phyloP scores from a whole-genome alignment of 2,329 filamentous ascomycete genomes.

The Beauveria sp. region DNA sequence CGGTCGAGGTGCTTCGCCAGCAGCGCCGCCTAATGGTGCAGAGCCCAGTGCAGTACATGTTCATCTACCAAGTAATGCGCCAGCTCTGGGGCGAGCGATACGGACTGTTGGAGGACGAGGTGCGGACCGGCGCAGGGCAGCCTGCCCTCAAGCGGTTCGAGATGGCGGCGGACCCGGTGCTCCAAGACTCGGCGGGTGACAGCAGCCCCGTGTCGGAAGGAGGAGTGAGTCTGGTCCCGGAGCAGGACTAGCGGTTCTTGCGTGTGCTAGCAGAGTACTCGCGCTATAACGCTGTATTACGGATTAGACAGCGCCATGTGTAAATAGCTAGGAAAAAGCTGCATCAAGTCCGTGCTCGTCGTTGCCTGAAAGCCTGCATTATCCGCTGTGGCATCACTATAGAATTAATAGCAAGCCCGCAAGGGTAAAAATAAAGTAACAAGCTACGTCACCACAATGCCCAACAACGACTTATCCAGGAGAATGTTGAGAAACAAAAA shows the following conservation, averaged over 20 bases:
- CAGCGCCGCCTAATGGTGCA: slow-evolving; percentile 97
- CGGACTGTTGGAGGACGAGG: slow-evolving; percentile 27
- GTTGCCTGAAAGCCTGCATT: neutral
- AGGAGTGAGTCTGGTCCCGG: neutral
- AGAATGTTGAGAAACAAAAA: too few species aligned
- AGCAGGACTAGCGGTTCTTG: neutral
- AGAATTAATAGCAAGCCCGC: neutral
- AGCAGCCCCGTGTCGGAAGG: slow-evolving; percentile 11
- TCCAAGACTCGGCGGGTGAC: slow-evolving; percentile 17
- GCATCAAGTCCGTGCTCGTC: too few species aligned
- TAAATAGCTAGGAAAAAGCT: neutral
- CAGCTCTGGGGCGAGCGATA: slow-evolving; percentile 67
- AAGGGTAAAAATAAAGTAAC: neutral
- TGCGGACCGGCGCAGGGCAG: slow-evolving; percentile 28
- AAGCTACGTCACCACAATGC: neutral
- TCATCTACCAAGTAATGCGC: slow-evolving; percentile 80
- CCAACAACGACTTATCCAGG: too few species aligned
- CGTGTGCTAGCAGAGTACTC: neutral
- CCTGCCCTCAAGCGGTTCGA: slow-evolving; percentile 48
- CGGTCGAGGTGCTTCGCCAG: slow-evolving; percentile 72
- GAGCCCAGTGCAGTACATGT: slow-evolving; percentile 72
- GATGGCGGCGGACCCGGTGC: slow-evolving; percentile 38
- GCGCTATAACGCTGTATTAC: neutral
- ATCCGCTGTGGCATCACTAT: neutral
- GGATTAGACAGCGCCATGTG: neutral